phyloP scores from a whole-genome alignment of 1,139 yeast species.

The Kodamaea suecica region DNA sequence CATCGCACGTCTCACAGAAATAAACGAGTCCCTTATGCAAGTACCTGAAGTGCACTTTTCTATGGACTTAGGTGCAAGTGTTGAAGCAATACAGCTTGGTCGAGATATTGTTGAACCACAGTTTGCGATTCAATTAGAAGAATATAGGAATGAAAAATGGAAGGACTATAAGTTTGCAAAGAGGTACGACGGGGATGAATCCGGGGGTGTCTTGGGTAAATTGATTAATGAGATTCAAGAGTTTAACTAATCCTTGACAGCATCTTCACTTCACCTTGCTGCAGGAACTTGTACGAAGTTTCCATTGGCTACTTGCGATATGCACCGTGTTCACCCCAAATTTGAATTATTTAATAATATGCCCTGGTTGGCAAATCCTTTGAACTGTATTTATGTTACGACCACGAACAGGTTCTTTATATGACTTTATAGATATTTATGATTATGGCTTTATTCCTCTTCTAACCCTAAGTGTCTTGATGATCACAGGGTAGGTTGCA shows the following conservation, averaged over 20 bases:
- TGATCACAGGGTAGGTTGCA: no score
- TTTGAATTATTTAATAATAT: no score
- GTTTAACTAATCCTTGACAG: conserved; percentile 11
- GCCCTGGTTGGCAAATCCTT: no score
- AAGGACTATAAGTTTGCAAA: conserved; percentile 8
- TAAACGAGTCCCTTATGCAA: conserved; percentile 8
- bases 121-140: conserved; percentile 8
- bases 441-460: no score
- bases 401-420: no score
- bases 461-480: no score
- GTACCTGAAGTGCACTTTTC: conserved; percentile 8
- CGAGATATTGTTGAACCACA: conserved; percentile 5
- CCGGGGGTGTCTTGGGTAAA: conserved; percentile 6
- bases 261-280: no score
- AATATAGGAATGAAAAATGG: conserved; percentile 9
- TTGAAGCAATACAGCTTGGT: conserved; percentile 6
- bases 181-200: conserved; percentile 4
- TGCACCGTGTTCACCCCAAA: no score
- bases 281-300: no score
- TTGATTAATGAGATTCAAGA: conserved; percentile 26
- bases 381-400: no score
- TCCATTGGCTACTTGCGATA: no score
- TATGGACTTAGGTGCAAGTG: conserved; percentile 8
- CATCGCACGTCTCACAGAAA: conserved; percentile 9
- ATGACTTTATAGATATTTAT: no score